Percentiles rank a stretch among this genome's conserved stretches.
Conservation (phyloP, 495 filamentous ascomycete genomes). For the Corynascus novoguineensis region DNA sequence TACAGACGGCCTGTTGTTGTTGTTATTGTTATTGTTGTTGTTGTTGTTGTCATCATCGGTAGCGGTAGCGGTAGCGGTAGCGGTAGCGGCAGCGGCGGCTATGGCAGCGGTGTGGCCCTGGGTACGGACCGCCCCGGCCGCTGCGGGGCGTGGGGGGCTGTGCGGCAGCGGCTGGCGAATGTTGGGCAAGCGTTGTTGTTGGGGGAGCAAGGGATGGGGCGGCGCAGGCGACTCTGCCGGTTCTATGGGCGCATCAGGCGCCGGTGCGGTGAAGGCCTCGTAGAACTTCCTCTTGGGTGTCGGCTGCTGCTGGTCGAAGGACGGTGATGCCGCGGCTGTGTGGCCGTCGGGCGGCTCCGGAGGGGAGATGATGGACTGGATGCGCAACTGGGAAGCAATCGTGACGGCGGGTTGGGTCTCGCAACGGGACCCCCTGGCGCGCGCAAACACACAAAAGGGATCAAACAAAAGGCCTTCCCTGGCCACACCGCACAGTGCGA, state of each 20-base stretch:
- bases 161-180: slow-evolving; percentile 28
- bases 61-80: not conserved
- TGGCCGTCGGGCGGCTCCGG: slow-evolving; percentile 38
- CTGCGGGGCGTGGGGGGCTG: slow-evolving; percentile 25
- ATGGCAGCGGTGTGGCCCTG: slow-evolving; percentile 3
- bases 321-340: slow-evolving; percentile 29
- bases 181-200: slow-evolving; percentile 24
- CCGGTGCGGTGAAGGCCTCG: slow-evolving; percentile 31
- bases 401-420: slow-evolving; percentile 42
- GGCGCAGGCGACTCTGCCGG: slow-evolving; percentile 16
- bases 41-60: slow-evolving; percentile 31
- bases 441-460: slow-evolving; percentile 11
- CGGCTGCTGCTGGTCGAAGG: slow-evolving; percentile 11
- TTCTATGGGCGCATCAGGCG: slow-evolving; percentile 21
- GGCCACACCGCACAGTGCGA: slow-evolving; percentile 27
- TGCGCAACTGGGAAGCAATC: slow-evolving; percentile 46
- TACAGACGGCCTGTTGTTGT: slow-evolving; percentile 12
- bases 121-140: slow-evolving; percentile 20
- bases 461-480: slow-evolving; percentile 23
- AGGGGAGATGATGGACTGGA: slow-evolving; percentile 46
- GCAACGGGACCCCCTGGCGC: slow-evolving; percentile 25
- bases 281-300: slow-evolving; percentile 36
- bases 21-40: no score
- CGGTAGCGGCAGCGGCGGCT: not conserved
- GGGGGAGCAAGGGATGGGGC: slow-evolving; percentile 6